Percentiles rank a stretch among this genome's conserved stretches.
These are phyloP conservation scores for Trypanosoma cruzi DNA, from an alignment of 208 protist species.

Conservation along the genomic window DNA sequence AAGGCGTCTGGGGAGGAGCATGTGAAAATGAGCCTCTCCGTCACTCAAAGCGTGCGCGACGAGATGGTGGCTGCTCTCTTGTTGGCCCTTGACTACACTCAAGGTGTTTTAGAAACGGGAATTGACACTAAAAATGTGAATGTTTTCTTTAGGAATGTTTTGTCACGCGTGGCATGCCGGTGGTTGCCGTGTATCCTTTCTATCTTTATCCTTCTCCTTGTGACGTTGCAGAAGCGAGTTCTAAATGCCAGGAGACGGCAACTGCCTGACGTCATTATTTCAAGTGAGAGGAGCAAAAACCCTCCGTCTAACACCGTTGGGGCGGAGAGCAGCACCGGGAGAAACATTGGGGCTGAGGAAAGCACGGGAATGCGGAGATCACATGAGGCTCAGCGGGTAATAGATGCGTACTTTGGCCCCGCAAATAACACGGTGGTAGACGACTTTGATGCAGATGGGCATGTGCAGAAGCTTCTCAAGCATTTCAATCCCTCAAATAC, in stretches of 20 bases:
- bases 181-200: background rate
- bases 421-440: background rate
- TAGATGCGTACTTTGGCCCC: background rate
- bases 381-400: background rate
- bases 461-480: constrained; percentile 18
- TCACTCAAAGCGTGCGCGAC: constrained; percentile 3
- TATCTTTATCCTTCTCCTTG: background rate
- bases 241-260: background rate
- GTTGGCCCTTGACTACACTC: constrained; percentile 9
- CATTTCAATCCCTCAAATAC: background rate
- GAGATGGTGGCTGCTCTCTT: constrained; percentile 9
- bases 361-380: background rate
- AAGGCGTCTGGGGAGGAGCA: background rate
- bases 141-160: background rate
- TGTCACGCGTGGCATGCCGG: background rate
- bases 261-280: background rate
- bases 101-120: background rate
- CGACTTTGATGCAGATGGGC: constrained; percentile 25
- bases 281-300: background rate
- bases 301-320: background rate
- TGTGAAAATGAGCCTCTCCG: constrained; percentile 11
- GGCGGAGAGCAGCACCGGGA: background rate
- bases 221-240: background rate
- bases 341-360: background rate
- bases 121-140: background rate